phyloP scores from a whole-genome alignment of 2,329 filamentous ascomycete species.

The Aspergillus awamori region DNA sequence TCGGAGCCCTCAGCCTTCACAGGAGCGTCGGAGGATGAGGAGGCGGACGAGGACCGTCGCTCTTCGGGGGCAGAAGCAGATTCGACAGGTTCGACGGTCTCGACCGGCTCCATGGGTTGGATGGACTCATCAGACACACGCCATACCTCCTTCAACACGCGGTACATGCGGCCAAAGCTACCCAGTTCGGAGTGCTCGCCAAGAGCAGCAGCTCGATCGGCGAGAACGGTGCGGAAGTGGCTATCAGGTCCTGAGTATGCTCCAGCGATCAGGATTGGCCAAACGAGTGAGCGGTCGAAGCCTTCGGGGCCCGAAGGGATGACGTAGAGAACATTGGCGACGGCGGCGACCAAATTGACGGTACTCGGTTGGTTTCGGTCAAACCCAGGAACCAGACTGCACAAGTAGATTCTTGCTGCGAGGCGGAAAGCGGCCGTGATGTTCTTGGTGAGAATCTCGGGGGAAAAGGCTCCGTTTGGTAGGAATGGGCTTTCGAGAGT shows the following conservation, averaged over 20 bases:
- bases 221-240: slow-evolving; percentile 75
- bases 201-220: slow-evolving; percentile 72
- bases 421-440: slow-evolving; percentile 89
- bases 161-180: slow-evolving; percentile 80
- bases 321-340: slow-evolving; percentile 74
- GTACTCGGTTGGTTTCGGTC: slow-evolving; percentile 73
- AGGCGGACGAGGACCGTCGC: slow-evolving; percentile 11
- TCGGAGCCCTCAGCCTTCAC: slow-evolving; percentile 27
- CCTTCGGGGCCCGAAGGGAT: slow-evolving; percentile 81
- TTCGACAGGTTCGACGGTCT: slow-evolving; percentile 63
- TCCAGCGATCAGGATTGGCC: slow-evolving; percentile 89
- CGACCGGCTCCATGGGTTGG: slow-evolving; percentile 20
- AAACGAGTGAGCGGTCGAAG: slow-evolving; percentile 87
- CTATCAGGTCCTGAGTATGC: slow-evolving; percentile 73
- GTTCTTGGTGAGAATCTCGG: slow-evolving; percentile 82
- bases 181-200: slow-evolving; percentile 79
- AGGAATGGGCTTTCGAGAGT: slow-evolving; percentile 62
- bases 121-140: slow-evolving; percentile 65
- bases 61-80: slow-evolving; percentile 10
- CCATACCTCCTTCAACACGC: slow-evolving; percentile 83
- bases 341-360: slow-evolving; percentile 74
- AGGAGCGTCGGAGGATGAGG: slow-evolving; percentile 10
- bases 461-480: slow-evolving; percentile 69
- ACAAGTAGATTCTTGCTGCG: slow-evolving; percentile 94
- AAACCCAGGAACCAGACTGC: slow-evolving; percentile 88